These are phyloP conservation scores for Gaeumannomyces tritici DNA, from an alignment of 2,329 filamentous ascomycete species.

Conservation along the genomic window DNA sequence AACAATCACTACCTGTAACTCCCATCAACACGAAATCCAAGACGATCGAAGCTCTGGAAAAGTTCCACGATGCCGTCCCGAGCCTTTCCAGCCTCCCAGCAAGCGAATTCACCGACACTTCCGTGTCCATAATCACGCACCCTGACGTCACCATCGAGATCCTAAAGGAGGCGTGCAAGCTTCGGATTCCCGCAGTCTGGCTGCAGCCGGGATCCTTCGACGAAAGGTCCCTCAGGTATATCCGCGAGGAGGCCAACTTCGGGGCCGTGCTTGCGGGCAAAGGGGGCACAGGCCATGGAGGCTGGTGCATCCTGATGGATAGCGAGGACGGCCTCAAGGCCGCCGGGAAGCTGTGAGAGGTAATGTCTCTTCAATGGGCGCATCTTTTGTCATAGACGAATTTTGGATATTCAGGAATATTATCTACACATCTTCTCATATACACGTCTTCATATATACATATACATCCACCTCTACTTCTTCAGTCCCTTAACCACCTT, in stretches of 20 bases:
- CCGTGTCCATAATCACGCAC: constrained; percentile 80
- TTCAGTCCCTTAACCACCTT: neutral
- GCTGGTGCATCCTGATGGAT: constrained; percentile 84
- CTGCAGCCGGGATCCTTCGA: constrained; percentile 87
- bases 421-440: no score
- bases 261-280: constrained; percentile 58
- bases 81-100: constrained; percentile 53
- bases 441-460: no score
- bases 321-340: constrained; percentile 55
- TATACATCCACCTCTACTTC: neutral
- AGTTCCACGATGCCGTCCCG: constrained; percentile 53
- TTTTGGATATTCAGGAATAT: no score
- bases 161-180: constrained; percentile 65
- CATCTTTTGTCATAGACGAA: no score
- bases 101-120: constrained; percentile 54
- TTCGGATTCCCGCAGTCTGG: constrained; percentile 70
- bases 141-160: constrained; percentile 66
- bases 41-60: constrained; percentile 49
- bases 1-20: constrained; percentile 64
- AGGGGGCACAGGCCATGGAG: constrained; percentile 57
- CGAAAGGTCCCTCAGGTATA: constrained; percentile 62
- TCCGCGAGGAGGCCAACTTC: constrained; percentile 52
- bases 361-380: no score
- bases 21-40: constrained; percentile 71
- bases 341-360: constrained; percentile 37